Evolutionary conservation across 345 rosid species (phyloP).

Genomic region (Boechera stricta): DNA sequence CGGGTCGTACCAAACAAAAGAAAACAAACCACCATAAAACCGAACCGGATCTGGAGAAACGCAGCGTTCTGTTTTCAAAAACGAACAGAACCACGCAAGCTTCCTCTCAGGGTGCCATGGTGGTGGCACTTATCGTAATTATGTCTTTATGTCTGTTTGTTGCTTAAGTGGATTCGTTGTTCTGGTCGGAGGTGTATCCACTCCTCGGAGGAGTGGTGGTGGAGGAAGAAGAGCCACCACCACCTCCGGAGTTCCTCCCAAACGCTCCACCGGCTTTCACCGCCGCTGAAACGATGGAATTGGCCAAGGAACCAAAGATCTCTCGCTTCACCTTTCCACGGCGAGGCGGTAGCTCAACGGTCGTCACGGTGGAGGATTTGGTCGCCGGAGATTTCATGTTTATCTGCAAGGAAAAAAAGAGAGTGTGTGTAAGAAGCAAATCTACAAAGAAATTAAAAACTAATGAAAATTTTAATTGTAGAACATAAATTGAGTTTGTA

Average conservation of each 20-base stretch:
- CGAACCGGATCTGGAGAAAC: constrained; percentile 33
- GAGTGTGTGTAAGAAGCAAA: constrained; percentile 18
- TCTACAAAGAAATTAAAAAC: neutral
- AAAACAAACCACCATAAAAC: constrained; percentile 27
- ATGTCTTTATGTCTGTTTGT: neutral
- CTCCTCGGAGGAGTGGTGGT: constrained; percentile 39
- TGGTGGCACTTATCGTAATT: constrained; percentile 30
- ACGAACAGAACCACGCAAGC: constrained; percentile 40
- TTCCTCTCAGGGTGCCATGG: constrained; percentile 12
- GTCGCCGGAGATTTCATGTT: constrained; percentile 28
- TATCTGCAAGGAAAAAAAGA: constrained; percentile 21
- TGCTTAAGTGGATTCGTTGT: constrained; percentile 28
- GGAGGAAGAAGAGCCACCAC: constrained; percentile 37
- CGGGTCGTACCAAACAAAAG: constrained; percentile 12
- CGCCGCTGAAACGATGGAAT: constrained; percentile 30
- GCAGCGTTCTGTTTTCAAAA: constrained; percentile 41
- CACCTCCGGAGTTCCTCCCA: constrained; percentile 17
- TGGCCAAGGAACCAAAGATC: constrained; percentile 42
- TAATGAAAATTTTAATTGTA: too few relatives aligned
- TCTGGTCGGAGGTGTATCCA: constrained; percentile 39
- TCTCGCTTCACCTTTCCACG: constrained; percentile 44
- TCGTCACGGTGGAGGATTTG: constrained; percentile 28
- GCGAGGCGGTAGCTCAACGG: constrained; percentile 37
- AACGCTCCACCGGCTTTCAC: constrained; percentile 33
- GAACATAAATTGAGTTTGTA: too few relatives aligned